Conservation (phyloP, 208 protist genomes). For the Trichomonas tenax region DNA sequence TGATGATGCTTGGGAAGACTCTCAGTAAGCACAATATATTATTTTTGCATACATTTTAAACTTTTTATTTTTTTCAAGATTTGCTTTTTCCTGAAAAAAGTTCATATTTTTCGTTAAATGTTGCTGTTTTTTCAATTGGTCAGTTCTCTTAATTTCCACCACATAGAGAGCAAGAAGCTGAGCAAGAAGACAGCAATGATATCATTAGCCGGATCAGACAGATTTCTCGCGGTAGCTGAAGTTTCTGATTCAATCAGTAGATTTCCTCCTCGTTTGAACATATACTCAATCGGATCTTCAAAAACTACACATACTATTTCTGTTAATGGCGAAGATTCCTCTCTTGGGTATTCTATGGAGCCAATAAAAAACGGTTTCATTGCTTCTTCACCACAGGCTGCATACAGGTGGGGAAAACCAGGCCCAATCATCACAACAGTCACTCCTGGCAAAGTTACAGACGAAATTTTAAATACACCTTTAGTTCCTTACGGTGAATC, state of each 20-base stretch:
- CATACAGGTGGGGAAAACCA: not conserved
- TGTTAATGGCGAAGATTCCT: not conserved
- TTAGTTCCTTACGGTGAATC: not conserved
- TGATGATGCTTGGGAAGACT: not conserved
- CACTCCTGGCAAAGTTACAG: not conserved
- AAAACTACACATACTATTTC: no score
- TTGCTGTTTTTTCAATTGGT: not conserved
- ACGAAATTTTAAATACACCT: not conserved
- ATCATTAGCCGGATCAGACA: not conserved
- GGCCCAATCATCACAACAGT: not conserved
- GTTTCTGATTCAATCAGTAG: not conserved
- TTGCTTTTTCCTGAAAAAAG: no score
- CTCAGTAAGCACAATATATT: not conserved
- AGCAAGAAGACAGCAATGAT: not conserved
- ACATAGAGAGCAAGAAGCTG: not conserved
- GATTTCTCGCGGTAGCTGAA: not conserved
- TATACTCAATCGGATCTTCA: not conserved
- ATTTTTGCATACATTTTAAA: no score
- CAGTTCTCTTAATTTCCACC: not conserved
- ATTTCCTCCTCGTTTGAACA: not conserved
- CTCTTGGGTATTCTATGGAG: not conserved
- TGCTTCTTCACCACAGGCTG: not conserved
- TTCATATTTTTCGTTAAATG: no score
- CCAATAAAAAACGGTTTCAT: not conserved
- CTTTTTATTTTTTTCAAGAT: no score